A percentile compares a stretch with the other conserved stretches of the same genome.
phyloP scores from a whole-genome alignment of 2,329 filamentous ascomycete species.

The Talaromyces islandicus region DNA sequence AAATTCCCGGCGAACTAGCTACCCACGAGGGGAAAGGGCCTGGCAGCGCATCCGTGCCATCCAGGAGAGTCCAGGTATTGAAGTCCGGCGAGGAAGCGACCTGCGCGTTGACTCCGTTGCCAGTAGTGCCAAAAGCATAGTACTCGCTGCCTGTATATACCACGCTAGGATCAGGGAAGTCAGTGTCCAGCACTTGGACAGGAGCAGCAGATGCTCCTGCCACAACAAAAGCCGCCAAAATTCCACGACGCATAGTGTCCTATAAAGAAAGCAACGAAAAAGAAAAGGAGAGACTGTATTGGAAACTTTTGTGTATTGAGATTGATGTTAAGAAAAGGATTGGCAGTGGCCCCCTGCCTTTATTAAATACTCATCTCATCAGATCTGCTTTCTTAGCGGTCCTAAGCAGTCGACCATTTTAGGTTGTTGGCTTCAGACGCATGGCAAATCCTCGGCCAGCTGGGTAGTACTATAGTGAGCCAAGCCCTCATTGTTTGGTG shows the following conservation, averaged over 20 bases:
- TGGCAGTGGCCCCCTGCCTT: background rate
- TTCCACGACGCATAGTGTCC: background rate
- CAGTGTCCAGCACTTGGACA: constrained; percentile 24
- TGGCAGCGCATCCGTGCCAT: constrained; percentile 48
- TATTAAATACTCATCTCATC: background rate
- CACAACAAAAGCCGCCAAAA: background rate
- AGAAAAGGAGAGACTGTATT: background rate
- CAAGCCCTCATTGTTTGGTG: background rate
- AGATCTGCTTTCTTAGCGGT: background rate
- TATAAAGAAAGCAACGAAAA: background rate
- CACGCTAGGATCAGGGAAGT: constrained; percentile 53
- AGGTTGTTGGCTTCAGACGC: background rate
- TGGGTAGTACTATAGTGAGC: background rate
- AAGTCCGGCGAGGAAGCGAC: constrained; percentile 46
- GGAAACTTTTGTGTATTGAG: background rate
- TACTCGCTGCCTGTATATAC: constrained; percentile 44
- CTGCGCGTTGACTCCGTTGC: constrained; percentile 46
- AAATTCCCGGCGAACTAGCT: constrained; percentile 40
- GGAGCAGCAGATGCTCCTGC: constrained; percentile 13
- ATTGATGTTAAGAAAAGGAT: background rate
- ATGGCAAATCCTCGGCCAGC: background rate
- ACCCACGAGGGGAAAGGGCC: constrained; percentile 44
- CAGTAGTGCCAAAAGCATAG: constrained; percentile 52
- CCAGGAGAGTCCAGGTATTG: constrained; percentile 40
- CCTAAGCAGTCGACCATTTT: background rate